phyloP scores from a whole-genome alignment of 2,329 filamentous ascomycete species.

The Diaporthe humulicola region DNA sequence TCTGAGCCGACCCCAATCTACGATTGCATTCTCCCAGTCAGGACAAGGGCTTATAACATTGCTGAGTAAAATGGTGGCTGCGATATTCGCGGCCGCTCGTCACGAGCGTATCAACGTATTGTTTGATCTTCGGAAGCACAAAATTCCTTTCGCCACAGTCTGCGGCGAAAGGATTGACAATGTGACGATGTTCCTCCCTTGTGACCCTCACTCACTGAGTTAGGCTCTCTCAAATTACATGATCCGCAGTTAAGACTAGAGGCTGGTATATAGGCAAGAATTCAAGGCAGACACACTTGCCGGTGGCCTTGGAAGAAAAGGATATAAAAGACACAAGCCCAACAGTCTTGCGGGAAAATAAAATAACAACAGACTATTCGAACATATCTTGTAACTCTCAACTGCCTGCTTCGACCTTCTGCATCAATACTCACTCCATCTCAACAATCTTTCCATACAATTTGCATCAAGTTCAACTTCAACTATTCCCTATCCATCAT shows the following conservation, averaged over 20 bases:
- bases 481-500: neutral
- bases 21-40: constrained; percentile 2
- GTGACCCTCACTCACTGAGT: neutral
- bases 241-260: too few relatives aligned
- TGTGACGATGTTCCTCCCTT: neutral
- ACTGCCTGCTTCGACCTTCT: neutral
- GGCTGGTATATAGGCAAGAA: neutral
- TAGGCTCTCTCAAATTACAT: neutral
- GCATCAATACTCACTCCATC: neutral
- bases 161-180: constrained; percentile 6
- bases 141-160: neutral
- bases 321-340: neutral
- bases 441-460: too few relatives aligned
- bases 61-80: neutral
- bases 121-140: neutral
- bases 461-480: neutral
- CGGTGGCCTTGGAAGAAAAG: neutral
- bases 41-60: neutral
- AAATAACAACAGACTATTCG: too few relatives aligned
- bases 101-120: neutral
- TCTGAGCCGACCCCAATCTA: neutral
- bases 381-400: neutral
- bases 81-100: neutral
- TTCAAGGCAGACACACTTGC: neutral
- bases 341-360: neutral